Evolutionary conservation across 768 basidiomycete species (phyloP), one percentile per base, ranked within the genome.

Genomic region (Hygrocybe coccinea): DNA sequence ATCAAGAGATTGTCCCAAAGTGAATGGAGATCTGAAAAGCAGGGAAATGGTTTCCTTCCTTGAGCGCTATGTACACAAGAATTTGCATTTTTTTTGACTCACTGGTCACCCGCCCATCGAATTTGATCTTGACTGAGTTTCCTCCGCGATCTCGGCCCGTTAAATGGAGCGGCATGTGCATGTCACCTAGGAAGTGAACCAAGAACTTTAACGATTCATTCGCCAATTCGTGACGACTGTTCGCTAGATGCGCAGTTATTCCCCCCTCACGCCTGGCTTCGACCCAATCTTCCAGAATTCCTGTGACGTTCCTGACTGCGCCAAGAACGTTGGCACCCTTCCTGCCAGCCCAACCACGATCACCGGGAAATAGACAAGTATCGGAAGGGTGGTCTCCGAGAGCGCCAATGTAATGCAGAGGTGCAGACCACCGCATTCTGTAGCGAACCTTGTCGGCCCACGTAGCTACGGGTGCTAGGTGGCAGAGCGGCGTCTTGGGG

Each of bases 111-210:
- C 87, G 76, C 0, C 81, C 82, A 56, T 86, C 87, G 66, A 89
- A 97, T 11, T 73, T 64, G 24, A 94, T 90, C 62, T 84, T 84
- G 59, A 78, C 80, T 5, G 80, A 80, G 65, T 97, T 98, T 1
- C 95, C 95, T 4, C 95, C 95, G 29, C 89, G 79, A 61, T 93
- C 84, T 15, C 93, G 77, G 2, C 91, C 91, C 0, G 89, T 89
- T 36, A 99, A 79, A 68, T 99, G 95, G 52, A 99, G 74, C 4
- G 95, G 95, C 80, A 88, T 85, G 63, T 97, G 95, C 78, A 95
- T 76, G 67, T 97, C 95, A 0, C 95, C 94, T 10, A 97, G 53
- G 62, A 92, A 97, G 69, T 99, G 97, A 29, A 95, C 80, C 33
- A 99, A 74, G 75, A 97, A 99, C 68, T 90, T 89, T 62, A 97